Evolutionary conservation across 768 basidiomycete species (phyloP).

Genomic region (Termitomyces sp.): DNA sequence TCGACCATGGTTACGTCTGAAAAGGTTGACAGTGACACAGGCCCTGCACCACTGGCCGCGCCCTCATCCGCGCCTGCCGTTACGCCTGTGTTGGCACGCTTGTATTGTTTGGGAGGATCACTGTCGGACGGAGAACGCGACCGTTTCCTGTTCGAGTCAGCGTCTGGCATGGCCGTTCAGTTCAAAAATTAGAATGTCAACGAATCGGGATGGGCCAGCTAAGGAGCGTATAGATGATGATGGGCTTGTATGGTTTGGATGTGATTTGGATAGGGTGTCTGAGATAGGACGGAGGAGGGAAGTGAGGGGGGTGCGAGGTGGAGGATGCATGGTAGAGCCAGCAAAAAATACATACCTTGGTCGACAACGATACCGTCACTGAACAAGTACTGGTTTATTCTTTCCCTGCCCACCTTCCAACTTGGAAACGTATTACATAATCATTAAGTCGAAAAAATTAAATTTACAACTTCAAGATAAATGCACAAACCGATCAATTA

Average conservation of each 20-base stretch:
- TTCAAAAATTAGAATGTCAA: slow-evolving; percentile 33
- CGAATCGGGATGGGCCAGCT: slow-evolving; percentile 35
- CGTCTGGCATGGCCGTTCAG: slow-evolving; percentile 82
- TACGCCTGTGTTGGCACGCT: slow-evolving; percentile 82
- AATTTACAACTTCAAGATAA: no score
- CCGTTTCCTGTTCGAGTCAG: slow-evolving; percentile 80
- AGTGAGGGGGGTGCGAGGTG: slow-evolving; percentile 62
- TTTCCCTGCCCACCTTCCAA: not conserved
- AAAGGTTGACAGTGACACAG: slow-evolving; percentile 16
- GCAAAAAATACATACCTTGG: slow-evolving; percentile 23
- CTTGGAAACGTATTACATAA: not conserved
- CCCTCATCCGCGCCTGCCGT: slow-evolving; percentile 61
- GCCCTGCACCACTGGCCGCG: slow-evolving; percentile 44
- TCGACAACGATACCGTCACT: slow-evolving; percentile 1
- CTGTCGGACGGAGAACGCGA: slow-evolving; percentile 83
- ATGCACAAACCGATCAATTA: not conserved
- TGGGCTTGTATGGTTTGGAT: slow-evolving; percentile 40
- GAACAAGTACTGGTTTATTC: not conserved
- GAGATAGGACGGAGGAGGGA: slow-evolving; percentile 45
- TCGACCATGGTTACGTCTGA: slow-evolving; percentile 71
- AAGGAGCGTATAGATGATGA: slow-evolving; percentile 34
- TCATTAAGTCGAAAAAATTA: not conserved
- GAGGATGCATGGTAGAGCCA: slow-evolving; percentile 31
- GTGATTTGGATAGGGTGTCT: slow-evolving; percentile 37
- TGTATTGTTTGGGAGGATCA: slow-evolving; percentile 76